These are phyloP conservation scores for Scedosporium dehoogii DNA, from an alignment of 2,329 filamentous ascomycete genomes.

Conservation along the genomic window DNA sequence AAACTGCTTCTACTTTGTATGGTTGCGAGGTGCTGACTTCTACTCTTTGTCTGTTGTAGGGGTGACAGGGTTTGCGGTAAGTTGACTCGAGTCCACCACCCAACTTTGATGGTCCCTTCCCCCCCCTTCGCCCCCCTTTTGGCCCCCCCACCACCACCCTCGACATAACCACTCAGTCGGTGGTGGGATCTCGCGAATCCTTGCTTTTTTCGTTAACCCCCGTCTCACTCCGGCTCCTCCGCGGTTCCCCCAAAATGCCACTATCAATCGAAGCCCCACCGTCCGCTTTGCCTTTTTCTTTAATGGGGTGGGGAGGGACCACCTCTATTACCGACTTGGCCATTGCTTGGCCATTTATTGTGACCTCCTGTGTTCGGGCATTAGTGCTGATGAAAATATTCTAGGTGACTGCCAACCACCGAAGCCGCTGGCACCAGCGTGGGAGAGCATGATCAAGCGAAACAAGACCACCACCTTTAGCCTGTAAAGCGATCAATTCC, in stretches of 20 bases:
- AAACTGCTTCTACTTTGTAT: neutral
- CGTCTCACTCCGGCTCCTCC: neutral
- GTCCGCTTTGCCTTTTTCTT: neutral
- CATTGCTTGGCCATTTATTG: neutral
- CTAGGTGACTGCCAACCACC: constrained; percentile 7
- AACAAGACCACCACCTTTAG: constrained; percentile 4
- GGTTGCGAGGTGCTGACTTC: neutral
- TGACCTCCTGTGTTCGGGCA: neutral
- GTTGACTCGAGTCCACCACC: neutral
- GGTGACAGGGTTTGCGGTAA: constrained; percentile 6
- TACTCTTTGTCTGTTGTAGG: neutral
- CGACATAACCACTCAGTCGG: neutral
- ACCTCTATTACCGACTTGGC: neutral
- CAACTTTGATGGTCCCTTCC: neutral
- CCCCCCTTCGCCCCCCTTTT: constrained; percentile 5
- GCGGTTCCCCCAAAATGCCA: neutral
- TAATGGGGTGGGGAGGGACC: neutral
- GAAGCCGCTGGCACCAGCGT: neutral
- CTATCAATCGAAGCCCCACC: neutral
- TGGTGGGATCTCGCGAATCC: neutral
- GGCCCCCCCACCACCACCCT: constrained; percentile 8
- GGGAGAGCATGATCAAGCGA: constrained; percentile 9
- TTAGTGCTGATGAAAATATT: neutral
- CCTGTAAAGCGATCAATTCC: neutral
- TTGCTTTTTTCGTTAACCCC: neutral